These are phyloP conservation scores for Amorphotheca resinae DNA, from an alignment of 495 filamentous ascomycete genomes.

Conservation along the genomic window DNA sequence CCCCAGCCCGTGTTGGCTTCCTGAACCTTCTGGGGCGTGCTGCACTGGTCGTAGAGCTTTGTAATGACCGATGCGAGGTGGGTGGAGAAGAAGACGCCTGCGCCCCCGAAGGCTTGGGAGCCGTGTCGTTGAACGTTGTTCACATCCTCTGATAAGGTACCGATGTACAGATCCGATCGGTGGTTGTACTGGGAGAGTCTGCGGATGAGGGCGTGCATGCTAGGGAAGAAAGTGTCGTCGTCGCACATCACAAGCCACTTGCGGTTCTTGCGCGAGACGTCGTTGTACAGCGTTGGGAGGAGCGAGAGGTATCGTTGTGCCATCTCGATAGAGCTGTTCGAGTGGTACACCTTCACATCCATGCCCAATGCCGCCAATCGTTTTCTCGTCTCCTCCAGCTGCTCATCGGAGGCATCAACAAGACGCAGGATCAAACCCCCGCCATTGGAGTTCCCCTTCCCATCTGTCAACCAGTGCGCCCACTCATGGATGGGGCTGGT, in stretches of 20 bases:
- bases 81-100: slow-evolving; percentile 44
- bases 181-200: slow-evolving; percentile 35
- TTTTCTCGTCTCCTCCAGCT: slow-evolving; percentile 7
- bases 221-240: slow-evolving; percentile 42
- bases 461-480: slow-evolving; percentile 22
- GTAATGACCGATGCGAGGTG: slow-evolving; percentile 34
- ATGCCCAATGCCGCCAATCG: slow-evolving; percentile 12
- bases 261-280: slow-evolving; percentile 7
- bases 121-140: slow-evolving; percentile 31
- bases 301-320: slow-evolving; percentile 18
- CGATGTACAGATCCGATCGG: slow-evolving; percentile 36
- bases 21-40: slow-evolving; percentile 30
- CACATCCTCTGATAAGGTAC: slow-evolving; percentile 37
- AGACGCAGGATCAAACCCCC: slow-evolving; percentile 14
- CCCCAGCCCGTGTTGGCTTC: slow-evolving; percentile 24
- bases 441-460: slow-evolving; percentile 30
- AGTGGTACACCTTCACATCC: slow-evolving; percentile 13
- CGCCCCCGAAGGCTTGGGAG: slow-evolving; percentile 44
- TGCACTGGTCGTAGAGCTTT: slow-evolving; percentile 19
- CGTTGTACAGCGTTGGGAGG: slow-evolving; percentile 14
- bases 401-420: slow-evolving; percentile 11
- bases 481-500: slow-evolving; percentile 14
- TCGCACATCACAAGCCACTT: slow-evolving; percentile 31
- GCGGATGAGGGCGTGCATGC: slow-evolving; percentile 35
- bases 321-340: slow-evolving; percentile 16